A percentile compares a stretch with the other conserved stretches of the same genome.
Evolutionary conservation across 106 monocot species (phyloP).

Genomic region (Iris macrosiphon): DNA sequence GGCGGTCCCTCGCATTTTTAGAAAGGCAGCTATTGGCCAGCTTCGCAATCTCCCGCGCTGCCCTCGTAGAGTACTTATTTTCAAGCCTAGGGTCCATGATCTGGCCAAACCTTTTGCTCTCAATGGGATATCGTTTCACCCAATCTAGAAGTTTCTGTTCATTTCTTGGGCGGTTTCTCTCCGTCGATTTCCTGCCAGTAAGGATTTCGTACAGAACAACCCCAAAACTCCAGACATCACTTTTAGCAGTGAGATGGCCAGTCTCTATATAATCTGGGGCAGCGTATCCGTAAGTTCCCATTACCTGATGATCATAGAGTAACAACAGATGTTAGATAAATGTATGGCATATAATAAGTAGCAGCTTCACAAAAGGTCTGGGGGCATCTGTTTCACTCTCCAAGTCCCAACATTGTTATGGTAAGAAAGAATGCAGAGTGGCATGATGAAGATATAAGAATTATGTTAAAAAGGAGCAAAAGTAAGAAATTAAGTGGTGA

Average conservation of each 20-base stretch:
- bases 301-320: slow-evolving; percentile 49
- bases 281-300: slow-evolving; percentile 72
- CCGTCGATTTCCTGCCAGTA: slow-evolving; percentile 44
- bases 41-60: slow-evolving; percentile 31
- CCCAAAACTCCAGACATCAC: slow-evolving; percentile 78
- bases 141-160: slow-evolving; percentile 63
- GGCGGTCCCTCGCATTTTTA: slow-evolving; percentile 40
- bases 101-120: slow-evolving; percentile 28
- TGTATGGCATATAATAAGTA: neutral
- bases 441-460: too few relatives aligned
- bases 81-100: slow-evolving; percentile 52
- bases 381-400: too few relatives aligned
- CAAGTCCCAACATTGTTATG: too few relatives aligned
- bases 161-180: slow-evolving; percentile 32
- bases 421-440: too few relatives aligned
- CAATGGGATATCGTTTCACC: slow-evolving; percentile 47
- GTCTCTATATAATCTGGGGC: slow-evolving; percentile 75
- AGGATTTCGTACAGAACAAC: slow-evolving; percentile 68
- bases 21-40: slow-evolving; percentile 54
- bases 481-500: too few relatives aligned
- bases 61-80: slow-evolving; percentile 26
- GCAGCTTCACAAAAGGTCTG: neutral
- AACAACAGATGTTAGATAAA: too few relatives aligned
- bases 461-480: too few relatives aligned
- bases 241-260: slow-evolving; percentile 61